Evolutionary conservation across 2,329 filamentous ascomycete species (phyloP), one percentile per base, ranked within the genome.

Genomic region (Trichoderma oligosporum): DNA sequence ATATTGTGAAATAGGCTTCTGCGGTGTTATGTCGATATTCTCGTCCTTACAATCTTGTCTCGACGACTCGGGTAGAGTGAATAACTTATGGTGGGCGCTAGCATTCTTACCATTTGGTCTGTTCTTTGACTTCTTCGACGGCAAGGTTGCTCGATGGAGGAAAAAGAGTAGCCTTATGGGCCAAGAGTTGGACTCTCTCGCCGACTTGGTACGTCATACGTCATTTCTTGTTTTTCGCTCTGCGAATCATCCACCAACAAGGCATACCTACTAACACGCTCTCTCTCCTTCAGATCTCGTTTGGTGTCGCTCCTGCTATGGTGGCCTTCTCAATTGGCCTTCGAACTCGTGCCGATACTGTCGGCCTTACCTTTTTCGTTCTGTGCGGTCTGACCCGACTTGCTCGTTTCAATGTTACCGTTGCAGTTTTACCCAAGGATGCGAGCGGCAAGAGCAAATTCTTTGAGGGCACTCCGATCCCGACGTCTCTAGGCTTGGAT

Each of bases 101-200:
- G 83, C 78, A 4, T 90, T 97, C 73, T 88, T 97, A 73, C 93
- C 93, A 0, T 89, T 97, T 59, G 92, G 91, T 4, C 79, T 97
- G 11, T 97, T 97, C 78, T 97, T 97, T 73, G 94, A 99, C 74
- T 95, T 96, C 70, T 91, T 97, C 81, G 94, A 99, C 73, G 94
- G 94, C 69, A 94, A 92, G 71, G 92, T 99, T 56, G 94, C 94
- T 62, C 82, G 94, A 63, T 97, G 94, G 94, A 85, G 94, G 71
- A 88, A 91, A 76, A 99, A 97, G 86, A 94, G 90, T 67, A 95
- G 89, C 66, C 79, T 99, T 70, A 97, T 99, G 93, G 94, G 94
- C 11, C 93, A 97, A 74, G 94, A 99, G 74, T 78, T 99, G 56
- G 94, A 99, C 73, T 97, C 93, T 6, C 80, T 99, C 46, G 94